Base-by-base conservation (phyloP, 2,329 filamentous ascomycete species). In the Calonectria henricotiae region DNA sequence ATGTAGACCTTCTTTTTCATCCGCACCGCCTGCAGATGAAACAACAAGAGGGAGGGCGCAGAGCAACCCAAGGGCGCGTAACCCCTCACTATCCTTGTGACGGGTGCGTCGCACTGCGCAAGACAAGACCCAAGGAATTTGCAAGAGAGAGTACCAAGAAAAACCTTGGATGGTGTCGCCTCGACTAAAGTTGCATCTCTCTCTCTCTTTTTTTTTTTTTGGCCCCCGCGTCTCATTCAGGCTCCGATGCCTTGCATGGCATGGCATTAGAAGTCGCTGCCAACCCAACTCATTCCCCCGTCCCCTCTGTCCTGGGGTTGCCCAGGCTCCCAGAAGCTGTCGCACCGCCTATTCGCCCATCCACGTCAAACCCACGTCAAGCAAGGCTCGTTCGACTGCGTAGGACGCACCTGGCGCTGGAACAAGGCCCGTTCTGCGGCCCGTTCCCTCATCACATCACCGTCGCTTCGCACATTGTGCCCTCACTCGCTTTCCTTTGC, bases 1-100 rank as follows among this genome's bases (percentile, higher is more conserved):
- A 43, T 7, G 41, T 13, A 43, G 41, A 43, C 41, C 41, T 43
- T 17, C 30, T 27, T 44, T 64, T 51, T 65, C 65, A 58, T 67
- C 65, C 55, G 65, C 54, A 11, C 44, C 43, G 35, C 35, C 54
- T 62, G 65, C 65, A 67, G 65, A 62, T 62, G 65, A 67, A 62
- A 67, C 49, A 20, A n/a, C 5, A 25, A 8, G 9, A 20, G 49
- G 4, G 8, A 35, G 49, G 30, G 32, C 49, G 32, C 49, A 37
- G 30, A 20, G 49, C 49, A 55, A 55, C 11, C 23, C 23, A 43
- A 39, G 35, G 37, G 37, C 55, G 37, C 20, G 55, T 60, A 41
- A 43, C 39, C 55, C 41, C 9, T 20, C 41, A 7, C 5, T n/a
- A n/a, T 13, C 41, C 41, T 43, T 30, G 55, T 43, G 37, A 60